Conservation (phyloP, 2,329 filamentous ascomycete species). For the Colletotrichum echinochloae region DNA sequence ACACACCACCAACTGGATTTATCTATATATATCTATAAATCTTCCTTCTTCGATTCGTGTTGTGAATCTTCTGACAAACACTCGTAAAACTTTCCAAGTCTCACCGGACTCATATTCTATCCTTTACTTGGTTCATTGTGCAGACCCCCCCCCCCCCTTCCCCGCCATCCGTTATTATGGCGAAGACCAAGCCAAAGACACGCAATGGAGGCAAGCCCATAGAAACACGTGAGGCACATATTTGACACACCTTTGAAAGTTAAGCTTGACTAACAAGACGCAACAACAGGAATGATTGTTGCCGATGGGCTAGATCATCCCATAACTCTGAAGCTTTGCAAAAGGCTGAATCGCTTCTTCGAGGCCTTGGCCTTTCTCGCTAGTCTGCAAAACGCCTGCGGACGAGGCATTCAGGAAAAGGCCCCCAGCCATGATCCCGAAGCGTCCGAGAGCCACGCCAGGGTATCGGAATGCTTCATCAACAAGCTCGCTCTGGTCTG, state of each 20-base stretch:
- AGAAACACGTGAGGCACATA: background rate
- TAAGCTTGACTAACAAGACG: background rate
- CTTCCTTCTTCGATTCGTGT: background rate
- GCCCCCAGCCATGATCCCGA: conserved; percentile 16
- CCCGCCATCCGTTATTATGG: background rate
- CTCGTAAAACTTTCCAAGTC: background rate
- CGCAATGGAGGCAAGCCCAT: background rate
- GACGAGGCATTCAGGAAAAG: background rate
- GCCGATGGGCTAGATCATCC: conserved; percentile 8
- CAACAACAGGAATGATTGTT: background rate
- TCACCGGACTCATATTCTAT: background rate
- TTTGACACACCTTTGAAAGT: background rate
- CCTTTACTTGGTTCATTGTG: background rate
- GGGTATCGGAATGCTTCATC: conserved; percentile 47
- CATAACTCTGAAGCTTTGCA: conserved; percentile 21
- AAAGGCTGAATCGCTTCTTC: conserved; percentile 44
- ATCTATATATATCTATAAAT: background rate
- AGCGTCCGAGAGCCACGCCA: conserved; percentile 36
- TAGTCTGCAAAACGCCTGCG: conserved; percentile 43
- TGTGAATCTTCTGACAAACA: background rate
- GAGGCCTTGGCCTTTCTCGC: conserved; percentile 47
- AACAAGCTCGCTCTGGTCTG: conserved; percentile 49
- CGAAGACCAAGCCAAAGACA: background rate
- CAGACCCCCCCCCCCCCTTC: no score
- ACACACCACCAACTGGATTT: background rate